Base-by-base conservation (phyloP, 2,329 filamentous ascomycete species). In the Aspergillus felis region DNA sequence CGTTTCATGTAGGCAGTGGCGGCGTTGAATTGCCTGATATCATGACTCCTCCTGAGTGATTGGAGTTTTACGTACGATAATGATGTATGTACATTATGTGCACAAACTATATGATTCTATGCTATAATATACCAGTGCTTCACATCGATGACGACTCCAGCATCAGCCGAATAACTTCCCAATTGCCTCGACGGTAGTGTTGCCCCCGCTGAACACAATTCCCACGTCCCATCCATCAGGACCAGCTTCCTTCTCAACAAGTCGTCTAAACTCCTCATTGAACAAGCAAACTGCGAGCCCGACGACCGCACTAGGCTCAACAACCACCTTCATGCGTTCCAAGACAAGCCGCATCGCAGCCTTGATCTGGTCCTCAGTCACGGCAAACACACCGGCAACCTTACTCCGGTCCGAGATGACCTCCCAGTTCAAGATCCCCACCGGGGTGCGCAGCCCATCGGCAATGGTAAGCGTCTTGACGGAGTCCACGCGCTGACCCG, bases 221-320 rank as follows among this genome's bases (percentile, higher is more conserved):
- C 82, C 84, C 17, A 87, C 66, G 74, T 87, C 84, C 91, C 92
- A 96, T 0, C 90, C 91, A 12, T 83, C 79, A 53, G 84, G 81
- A 0, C 79, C 89, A 0, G 79, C 89, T 73, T 92, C 89, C 58
- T 65, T 62, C 55, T 73, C 73, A 10, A 92, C 88, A 74, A 88
- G 74, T 12, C 68, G 71, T 57, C 91, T 79, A 61, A 97, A 97
- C 3, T 92, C 90, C 74, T 95, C 90, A 71, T 96, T 89, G 63
- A 85, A 97, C 64, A 97, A 76, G 53, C 87, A 87, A 7, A 90
- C 89, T 0, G 93, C 94, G 58, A 97, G 73, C 1, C 86, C 85
- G n/a, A 97, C 92, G 2, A 87, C 91, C 0, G 89, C 85, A 74
- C 88, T 92, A 24, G 93, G 93, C 80, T 97, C 93, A 12, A 97